Base-by-base conservation (phyloP, 805 yeast genomes). In the Maudiozyma bulderi region DNA sequence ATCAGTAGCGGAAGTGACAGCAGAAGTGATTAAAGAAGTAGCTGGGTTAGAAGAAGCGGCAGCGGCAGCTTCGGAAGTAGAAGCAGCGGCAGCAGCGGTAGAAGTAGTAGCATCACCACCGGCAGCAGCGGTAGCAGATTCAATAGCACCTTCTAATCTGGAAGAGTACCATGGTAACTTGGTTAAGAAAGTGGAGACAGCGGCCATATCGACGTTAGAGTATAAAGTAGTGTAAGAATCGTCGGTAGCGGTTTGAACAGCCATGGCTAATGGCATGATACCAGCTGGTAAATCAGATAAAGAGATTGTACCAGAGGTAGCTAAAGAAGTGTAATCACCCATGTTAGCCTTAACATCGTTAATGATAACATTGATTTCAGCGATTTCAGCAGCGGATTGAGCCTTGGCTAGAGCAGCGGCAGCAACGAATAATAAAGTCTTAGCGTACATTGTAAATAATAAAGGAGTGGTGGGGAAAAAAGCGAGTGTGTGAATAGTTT, bases 101-200 rank as follows among this genome's bases (percentile, higher is more conserved):
- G 43, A 34, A 26, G 44, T 38, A 26, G 26, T 31, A 14, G 10
- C 45, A 33, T 52, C 48, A 39, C 56, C 47, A 15, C 60, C n/a
- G n/a, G 40, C 14, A 31, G 43, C 14, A 14, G 45, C 32, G n/a
- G 40, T 5, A 11, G 48, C 43, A 43, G 51, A 40, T 13, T 30
- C 43, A 14, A 47, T 32, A 33, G 35, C 54, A 13, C 62, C 54
- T 38, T 50, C 53, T n/a, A 65, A 39, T 53, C 67, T 62, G 37
- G 57, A 47, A 13, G 64, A 57, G 53, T 62, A 68, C 71, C 71
- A 67, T 54, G 71, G 68, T 62, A 44, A 43, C 40, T 43, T 45
- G 26, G 68, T 59, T 34, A 66, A 54, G 48, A 61, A 53, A 4
- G 62, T 34, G 8, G 57, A 50, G 29, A 65, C 64, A 35, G 57